Base-by-base conservation (phyloP, 2,329 filamentous ascomycete genomes). In the Diaporthe citriasiana region DNA sequence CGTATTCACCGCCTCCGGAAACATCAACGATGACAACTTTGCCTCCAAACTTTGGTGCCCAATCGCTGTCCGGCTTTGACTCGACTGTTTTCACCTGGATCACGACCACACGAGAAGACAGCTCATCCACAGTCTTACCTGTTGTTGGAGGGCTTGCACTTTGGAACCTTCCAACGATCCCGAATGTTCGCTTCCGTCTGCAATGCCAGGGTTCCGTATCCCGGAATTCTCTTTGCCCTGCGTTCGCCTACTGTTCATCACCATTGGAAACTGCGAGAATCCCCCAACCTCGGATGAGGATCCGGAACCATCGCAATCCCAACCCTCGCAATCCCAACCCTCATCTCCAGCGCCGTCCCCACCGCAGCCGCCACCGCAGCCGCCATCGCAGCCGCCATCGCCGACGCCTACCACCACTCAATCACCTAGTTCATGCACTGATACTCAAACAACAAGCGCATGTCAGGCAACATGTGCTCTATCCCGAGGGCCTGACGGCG, bases 21-120 rank as follows among this genome's bases (percentile, higher is more conserved):
- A 63, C 59, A 19, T 63, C 59, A 22, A 47, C 59, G 9, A 47
- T 63, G 59, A 63, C 40, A 30, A 63, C 40, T n/a, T 15, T 33
- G 6, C 57, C 57, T 12, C 38, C 57, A 5, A 27, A 19, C 7
- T 47, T 63, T 22, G 40, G 57, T 13, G 25, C 57, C 25, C n/a
- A 63, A 19, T 2, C 56, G 1, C 22, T 63, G 12, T 30, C 57
- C 8, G 38, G 57, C 0, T 45, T 63, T 10, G 38, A 47, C 5
- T 8, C 57, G 7, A 63, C 38, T 19, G 57, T 22, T 10, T 63
- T 63, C 13, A 33, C 57, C 22, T 63, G 38, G 57, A 30, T 33
- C 7, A 63, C 57, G 25, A 63, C 57, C 15, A 63, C 38, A 30
- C 22, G 57, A 30, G 25, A 42, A 22, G 38, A 63, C 8, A 17